Evolutionary conservation across 805 yeast species (phyloP).

Genomic region (Groenewaldozyma tartarivorans): DNA sequence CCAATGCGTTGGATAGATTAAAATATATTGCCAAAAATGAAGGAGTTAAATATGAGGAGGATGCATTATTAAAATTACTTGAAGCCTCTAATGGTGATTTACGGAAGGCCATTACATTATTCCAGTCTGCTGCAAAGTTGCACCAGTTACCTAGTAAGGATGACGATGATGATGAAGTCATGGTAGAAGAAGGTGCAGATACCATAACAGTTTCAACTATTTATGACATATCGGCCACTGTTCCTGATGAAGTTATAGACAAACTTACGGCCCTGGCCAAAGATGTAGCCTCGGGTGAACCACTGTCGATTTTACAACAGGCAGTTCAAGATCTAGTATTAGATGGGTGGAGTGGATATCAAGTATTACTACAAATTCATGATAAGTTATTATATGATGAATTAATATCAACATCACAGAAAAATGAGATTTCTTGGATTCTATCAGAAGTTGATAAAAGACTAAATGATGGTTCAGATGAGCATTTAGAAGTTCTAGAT

Average conservation of each 20-base stretch:
- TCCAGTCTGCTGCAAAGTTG: slow-evolving; percentile 73
- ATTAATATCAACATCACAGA: slow-evolving; percentile 39
- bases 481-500: slow-evolving; percentile 70
- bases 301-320: slow-evolving; percentile 19
- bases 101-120: slow-evolving; percentile 81
- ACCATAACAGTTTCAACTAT: slow-evolving; percentile 39
- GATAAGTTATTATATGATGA: slow-evolving; percentile 54
- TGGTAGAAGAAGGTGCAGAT: slow-evolving; percentile 18
- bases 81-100: slow-evolving; percentile 81
- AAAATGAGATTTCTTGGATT: slow-evolving; percentile 53
- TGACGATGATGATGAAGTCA: slow-evolving; percentile 26
- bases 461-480: slow-evolving; percentile 80
- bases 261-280: slow-evolving; percentile 32
- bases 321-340: slow-evolving; percentile 44
- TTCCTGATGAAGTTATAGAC: slow-evolving; percentile 41
- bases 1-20: slow-evolving; percentile 61
- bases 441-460: slow-evolving; percentile 69
- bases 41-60: slow-evolving; percentile 32
- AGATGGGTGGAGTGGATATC: slow-evolving; percentile 75
- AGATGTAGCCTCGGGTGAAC: slow-evolving; percentile 20
- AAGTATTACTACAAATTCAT: slow-evolving; percentile 62
- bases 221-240: slow-evolving; percentile 69
- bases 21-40: slow-evolving; percentile 49
- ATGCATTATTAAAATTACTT: slow-evolving; percentile 56
- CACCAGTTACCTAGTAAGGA: slow-evolving; percentile 20